These are phyloP conservation scores for Hymenochaete sp. DNA, from an alignment of 1,284 basidiomycete species.

Conservation along the genomic window DNA sequence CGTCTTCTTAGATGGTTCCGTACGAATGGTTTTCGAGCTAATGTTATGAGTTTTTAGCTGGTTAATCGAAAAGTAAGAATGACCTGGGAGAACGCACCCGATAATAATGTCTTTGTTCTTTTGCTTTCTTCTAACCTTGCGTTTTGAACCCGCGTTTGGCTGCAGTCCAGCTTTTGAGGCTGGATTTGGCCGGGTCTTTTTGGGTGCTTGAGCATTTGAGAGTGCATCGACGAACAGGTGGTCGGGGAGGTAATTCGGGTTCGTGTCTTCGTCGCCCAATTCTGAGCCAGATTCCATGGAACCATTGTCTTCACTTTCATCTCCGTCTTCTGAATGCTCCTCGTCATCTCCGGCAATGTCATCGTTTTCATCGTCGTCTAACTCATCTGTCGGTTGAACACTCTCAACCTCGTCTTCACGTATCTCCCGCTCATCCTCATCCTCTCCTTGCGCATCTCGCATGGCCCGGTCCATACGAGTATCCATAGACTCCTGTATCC, in stretches of 20 bases:
- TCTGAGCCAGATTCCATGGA: neutral
- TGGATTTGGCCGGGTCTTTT: neutral
- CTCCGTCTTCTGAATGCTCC: neutral
- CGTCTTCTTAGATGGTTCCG: neutral
- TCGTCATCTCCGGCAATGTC: conserved; percentile 1
- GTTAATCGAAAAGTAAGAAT: neutral
- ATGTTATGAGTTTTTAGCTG: neutral
- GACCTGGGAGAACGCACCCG: conserved; percentile 7
- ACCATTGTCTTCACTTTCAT: neutral
- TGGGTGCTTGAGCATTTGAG: neutral
- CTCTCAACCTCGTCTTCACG: too few species aligned
- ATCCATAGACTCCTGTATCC: conserved; percentile 4
- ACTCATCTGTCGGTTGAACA: too few species aligned
- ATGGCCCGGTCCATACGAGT: conserved; percentile 14
- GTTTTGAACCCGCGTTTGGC: neutral
- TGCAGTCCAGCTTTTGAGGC: neutral
- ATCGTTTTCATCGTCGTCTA: neutral
- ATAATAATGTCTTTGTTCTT: conserved; percentile 12
- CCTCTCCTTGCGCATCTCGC: conserved; percentile 12
- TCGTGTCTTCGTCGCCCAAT: neutral
- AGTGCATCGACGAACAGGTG: conserved; percentile 14
- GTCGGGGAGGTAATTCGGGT: conserved; percentile 15
- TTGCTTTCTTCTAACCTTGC: neutral
- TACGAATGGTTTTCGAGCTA: conserved; percentile 15
- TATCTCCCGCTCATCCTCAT: conserved; percentile 1